Evolutionary conservation across 2,329 filamentous ascomycete species (phyloP).

Genomic region (Fusarium verticillioides): DNA sequence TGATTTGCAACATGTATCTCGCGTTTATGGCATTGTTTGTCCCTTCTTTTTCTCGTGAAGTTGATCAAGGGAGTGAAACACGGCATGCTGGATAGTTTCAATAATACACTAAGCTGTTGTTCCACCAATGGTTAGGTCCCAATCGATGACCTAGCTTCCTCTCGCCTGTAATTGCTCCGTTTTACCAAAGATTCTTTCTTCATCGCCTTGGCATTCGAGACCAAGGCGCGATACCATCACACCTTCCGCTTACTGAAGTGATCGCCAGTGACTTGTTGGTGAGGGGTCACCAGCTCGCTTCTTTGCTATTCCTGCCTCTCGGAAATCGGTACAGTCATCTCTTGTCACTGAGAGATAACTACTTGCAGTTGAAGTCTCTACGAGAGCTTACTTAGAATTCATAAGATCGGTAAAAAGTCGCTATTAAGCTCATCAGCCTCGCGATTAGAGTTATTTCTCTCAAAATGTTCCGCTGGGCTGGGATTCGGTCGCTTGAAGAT

Average conservation of each 20-base stretch:
- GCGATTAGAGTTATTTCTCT: background rate
- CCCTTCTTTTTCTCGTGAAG: background rate
- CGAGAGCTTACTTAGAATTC: background rate
- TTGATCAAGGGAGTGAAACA: background rate
- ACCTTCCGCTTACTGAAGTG: background rate
- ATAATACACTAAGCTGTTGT: background rate
- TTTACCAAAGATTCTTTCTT: no score
- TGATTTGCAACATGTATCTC: background rate
- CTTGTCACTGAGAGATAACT: background rate
- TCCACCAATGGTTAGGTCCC: constrained; percentile 5
- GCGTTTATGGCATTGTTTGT: background rate
- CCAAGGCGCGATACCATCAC: background rate
- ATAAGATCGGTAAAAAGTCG: no score
- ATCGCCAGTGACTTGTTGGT: background rate
- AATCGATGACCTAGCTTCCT: background rate
- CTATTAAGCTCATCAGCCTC: background rate
- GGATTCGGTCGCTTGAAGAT: constrained; percentile 9
- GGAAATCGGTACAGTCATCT: no score
- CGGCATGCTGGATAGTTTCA: background rate
- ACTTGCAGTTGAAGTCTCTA: background rate
- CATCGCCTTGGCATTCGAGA: background rate
- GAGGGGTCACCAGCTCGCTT: no score
- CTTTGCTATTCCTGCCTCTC: background rate
- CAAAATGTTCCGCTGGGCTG: background rate
- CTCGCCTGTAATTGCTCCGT: background rate